Percentiles rank a stretch among this genome's conserved stretches.
Conservation (phyloP, 2,329 filamentous ascomycete species). For the Penicillium nordicum region DNA sequence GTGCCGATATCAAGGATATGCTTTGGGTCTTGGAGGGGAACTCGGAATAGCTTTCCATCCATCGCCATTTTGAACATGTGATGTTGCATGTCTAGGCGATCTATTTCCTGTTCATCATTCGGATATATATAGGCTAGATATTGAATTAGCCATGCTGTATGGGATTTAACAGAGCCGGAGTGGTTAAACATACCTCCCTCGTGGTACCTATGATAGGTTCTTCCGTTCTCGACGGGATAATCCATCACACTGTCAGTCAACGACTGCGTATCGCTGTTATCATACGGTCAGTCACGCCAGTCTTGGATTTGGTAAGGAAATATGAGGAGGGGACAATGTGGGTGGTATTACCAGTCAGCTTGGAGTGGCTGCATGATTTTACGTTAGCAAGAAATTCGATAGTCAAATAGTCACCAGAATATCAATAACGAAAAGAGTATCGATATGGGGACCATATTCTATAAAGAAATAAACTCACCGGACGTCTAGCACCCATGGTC, state of each 20-base stretch:
- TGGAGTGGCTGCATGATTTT: not conserved
- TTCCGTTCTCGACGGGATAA: constrained; percentile 43
- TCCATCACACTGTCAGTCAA: constrained; percentile 44
- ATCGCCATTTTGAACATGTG: constrained; percentile 51
- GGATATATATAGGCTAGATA: constrained; percentile 44
- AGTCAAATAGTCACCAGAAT: not conserved
- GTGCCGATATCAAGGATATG: constrained; percentile 58
- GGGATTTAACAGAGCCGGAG: not conserved
- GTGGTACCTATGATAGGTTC: constrained; percentile 46
- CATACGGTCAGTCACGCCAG: constrained; percentile 6
- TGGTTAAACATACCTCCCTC: constrained; percentile 37
- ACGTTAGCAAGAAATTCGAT: not conserved
- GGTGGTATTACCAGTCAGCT: constrained; percentile 4
- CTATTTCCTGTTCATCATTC: constrained; percentile 55
- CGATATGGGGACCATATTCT: not conserved
- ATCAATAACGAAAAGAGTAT: not conserved
- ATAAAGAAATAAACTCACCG: constrained; percentile 10
- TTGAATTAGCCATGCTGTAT: constrained; percentile 15
- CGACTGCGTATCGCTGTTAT: constrained; percentile 40
- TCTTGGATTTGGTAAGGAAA: not conserved
- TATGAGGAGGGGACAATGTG: not conserved
- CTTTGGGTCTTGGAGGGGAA: constrained; percentile 45
- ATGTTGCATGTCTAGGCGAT: constrained; percentile 55
- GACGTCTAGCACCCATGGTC: constrained; percentile 19
- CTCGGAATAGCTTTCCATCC: constrained; percentile 45